phyloP scores from a whole-genome alignment of 2,329 filamentous ascomycete species.

The Reticulascus tulasneorum region DNA sequence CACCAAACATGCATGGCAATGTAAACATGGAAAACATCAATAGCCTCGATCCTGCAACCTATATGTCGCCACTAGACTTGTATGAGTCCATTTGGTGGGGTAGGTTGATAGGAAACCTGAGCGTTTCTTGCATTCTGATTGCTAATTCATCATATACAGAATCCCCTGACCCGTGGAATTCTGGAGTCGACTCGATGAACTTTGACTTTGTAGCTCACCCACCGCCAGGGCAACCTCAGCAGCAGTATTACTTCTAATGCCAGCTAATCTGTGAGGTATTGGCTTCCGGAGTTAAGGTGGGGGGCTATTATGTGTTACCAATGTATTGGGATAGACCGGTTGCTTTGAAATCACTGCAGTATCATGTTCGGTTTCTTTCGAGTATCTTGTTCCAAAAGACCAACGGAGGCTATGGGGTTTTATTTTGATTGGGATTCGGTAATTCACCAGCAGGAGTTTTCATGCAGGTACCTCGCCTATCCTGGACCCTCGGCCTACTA shows the following conservation, averaged over 20 bases:
- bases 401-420: no score
- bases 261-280: neutral
- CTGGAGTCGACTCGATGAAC: slow-evolving; percentile 52
- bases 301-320: no score
- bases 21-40: slow-evolving; percentile 41
- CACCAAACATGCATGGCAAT: slow-evolving; percentile 30
- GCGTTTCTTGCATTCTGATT: slow-evolving; percentile 13
- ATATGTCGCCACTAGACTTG: slow-evolving; percentile 64
- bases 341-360: no score
- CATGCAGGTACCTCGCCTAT: no score
- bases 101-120: slow-evolving; percentile 35
- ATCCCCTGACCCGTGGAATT: slow-evolving; percentile 57
- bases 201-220: slow-evolving; percentile 59
- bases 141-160: slow-evolving; percentile 31
- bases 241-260: slow-evolving; percentile 55
- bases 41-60: slow-evolving; percentile 50
- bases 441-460: no score
- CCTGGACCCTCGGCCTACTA: no score
- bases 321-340: no score
- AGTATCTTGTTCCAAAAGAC: no score
- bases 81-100: slow-evolving; percentile 68
- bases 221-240: slow-evolving; percentile 53
- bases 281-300: no score
- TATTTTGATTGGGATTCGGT: no score
- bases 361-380: no score